Conservation (phyloP, 2,329 filamentous ascomycete species). For the Colletotrichum salicis region DNA sequence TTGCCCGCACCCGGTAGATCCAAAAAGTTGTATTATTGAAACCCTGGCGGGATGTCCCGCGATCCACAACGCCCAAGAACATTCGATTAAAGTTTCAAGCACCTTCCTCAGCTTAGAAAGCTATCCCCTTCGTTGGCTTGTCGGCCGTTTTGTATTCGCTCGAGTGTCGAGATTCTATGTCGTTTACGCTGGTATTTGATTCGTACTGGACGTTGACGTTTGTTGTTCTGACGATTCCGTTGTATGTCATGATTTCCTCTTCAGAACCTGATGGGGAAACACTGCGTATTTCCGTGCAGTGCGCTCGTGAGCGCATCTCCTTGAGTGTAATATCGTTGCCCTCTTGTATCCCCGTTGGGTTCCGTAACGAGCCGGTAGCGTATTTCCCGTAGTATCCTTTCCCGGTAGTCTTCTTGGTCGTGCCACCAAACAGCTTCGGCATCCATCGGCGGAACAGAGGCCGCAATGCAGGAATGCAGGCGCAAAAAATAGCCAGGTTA, state of each 20-base stretch:
- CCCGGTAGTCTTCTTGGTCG: neutral
- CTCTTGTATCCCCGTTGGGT: neutral
- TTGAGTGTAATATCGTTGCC: neutral
- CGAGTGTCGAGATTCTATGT: neutral
- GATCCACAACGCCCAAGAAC: neutral
- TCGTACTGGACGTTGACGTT: slow-evolving; percentile 34
- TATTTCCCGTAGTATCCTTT: neutral
- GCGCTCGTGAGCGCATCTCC: neutral
- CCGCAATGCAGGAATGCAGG: slow-evolving; percentile 47
- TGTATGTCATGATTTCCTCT: slow-evolving; percentile 52
- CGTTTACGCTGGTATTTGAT: neutral
- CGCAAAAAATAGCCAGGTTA: slow-evolving; percentile 50
- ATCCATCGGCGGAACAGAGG: slow-evolving; percentile 43
- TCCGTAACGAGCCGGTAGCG: neutral
- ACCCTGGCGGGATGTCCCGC: neutral
- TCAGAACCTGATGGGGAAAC: slow-evolving; percentile 47
- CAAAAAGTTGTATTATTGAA: neutral
- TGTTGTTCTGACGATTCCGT: slow-evolving; percentile 50
- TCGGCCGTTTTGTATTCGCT: neutral
- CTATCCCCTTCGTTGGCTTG: neutral
- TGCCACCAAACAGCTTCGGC: neutral
- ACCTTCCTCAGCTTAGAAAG: neutral
- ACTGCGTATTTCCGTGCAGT: slow-evolving; percentile 45
- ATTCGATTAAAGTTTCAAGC: neutral
- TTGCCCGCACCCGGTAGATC: too few relatives aligned